Conservation (phyloP, 2,329 filamentous ascomycete genomes). For the Bipolaris victoriae region DNA sequence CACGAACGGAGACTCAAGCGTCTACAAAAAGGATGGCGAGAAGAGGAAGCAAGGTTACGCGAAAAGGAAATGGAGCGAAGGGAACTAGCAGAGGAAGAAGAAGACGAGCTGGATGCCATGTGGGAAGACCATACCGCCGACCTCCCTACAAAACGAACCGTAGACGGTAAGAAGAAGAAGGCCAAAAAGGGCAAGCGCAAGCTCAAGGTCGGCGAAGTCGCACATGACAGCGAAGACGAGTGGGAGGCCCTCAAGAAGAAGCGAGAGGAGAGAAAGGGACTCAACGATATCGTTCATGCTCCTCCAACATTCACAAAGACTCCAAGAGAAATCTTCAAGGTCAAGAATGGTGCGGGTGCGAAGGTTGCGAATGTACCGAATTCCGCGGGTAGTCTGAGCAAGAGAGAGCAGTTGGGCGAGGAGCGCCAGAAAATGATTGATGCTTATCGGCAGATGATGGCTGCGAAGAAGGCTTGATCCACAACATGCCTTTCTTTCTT, state of each 20-base stretch:
- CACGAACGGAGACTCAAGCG: constrained; percentile 79
- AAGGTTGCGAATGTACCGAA: constrained; percentile 73
- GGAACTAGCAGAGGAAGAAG: constrained; percentile 68
- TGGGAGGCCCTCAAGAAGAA: constrained; percentile 74
- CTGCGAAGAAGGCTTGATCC: constrained; percentile 29
- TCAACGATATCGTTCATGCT: constrained; percentile 70
- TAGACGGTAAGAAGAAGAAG: constrained; percentile 56
- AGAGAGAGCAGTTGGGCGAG: constrained; percentile 74
- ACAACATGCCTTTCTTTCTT: too few relatives aligned
- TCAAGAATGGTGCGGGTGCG: constrained; percentile 68
- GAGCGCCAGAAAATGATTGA: constrained; percentile 75
- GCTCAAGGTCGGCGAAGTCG: constrained; percentile 57
- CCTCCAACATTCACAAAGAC: constrained; percentile 74
- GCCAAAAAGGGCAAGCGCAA: constrained; percentile 58
- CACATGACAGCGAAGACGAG: constrained; percentile 71
- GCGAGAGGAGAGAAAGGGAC: constrained; percentile 60
- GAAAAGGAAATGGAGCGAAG: constrained; percentile 80
- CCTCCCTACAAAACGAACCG: constrained; percentile 58
- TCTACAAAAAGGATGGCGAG: constrained; percentile 64
- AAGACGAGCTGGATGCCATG: constrained; percentile 66
- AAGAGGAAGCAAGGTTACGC: constrained; percentile 62
- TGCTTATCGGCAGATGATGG: constrained; percentile 74
- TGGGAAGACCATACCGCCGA: constrained; percentile 69
- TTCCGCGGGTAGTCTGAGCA: constrained; percentile 71
- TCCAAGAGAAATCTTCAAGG: constrained; percentile 67